Percentiles rank a stretch among this genome's conserved stretches.
Conservation (phyloP, 139 green algal species). For the Tetraselmis chui region DNA sequence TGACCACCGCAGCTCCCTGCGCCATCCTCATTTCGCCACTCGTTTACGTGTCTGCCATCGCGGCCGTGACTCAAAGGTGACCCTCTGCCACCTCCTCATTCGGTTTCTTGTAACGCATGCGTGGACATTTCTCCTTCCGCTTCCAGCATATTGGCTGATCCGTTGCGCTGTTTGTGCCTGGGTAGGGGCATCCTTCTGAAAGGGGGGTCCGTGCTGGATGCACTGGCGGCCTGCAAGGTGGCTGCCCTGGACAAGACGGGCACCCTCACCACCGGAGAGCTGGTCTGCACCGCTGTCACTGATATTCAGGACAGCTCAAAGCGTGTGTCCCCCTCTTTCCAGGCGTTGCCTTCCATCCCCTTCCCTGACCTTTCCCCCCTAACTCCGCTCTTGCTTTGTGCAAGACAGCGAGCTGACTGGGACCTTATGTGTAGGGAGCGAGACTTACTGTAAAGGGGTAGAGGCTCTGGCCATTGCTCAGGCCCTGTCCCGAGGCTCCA, state of each 20-base stretch:
- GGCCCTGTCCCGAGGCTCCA: constrained; percentile 33
- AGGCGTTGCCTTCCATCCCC: neutral
- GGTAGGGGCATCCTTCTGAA: constrained; percentile 64
- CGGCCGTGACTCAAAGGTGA: constrained; percentile 50
- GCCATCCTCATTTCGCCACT: constrained; percentile 79
- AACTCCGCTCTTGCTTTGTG: neutral
- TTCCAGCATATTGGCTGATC: no score
- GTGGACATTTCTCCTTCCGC: no score
- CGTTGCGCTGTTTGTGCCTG: no score
- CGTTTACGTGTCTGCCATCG: constrained; percentile 80
- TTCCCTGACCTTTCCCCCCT: neutral
- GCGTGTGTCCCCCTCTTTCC: neutral
- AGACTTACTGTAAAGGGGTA: neutral
- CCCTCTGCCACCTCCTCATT: neutral
- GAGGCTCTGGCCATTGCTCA: constrained; percentile 25
- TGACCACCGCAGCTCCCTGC: constrained; percentile 50
- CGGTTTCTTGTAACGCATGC: no score
- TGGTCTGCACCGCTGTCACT: constrained; percentile 30
- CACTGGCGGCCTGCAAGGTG: constrained; percentile 38
- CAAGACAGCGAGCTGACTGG: neutral
- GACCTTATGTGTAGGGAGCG: neutral
- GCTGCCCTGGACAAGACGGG: constrained; percentile 86
- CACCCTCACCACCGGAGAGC: constrained; percentile 72
- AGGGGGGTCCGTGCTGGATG: constrained; percentile 65
- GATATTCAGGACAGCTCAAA: neutral